Conservation (phyloP, 768 basidiomycete genomes). For the Steccherinum ochraceum region DNA sequence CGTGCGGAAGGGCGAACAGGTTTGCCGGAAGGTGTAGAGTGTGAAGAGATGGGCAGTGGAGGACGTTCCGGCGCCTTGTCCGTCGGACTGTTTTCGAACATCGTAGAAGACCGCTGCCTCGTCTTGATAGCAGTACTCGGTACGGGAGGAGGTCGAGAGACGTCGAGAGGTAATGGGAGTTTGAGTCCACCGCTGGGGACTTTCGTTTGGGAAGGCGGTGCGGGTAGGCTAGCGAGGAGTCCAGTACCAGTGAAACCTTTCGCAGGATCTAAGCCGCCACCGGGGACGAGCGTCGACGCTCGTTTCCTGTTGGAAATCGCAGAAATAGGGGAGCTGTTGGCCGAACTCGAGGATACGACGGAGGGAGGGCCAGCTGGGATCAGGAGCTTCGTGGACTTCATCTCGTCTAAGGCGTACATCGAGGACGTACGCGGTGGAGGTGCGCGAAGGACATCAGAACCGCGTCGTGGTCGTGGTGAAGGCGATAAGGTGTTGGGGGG, state of each 20-base stretch:
- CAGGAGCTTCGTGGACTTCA: not conserved
- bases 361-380: not conserved
- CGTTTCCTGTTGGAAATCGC: not conserved
- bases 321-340: not conserved
- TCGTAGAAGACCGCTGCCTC: slow-evolving; percentile 1
- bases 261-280: slow-evolving; percentile 5
- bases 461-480: not conserved
- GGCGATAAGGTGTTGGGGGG: slow-evolving; percentile 2
- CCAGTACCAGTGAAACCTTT: slow-evolving; percentile 22
- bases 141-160: not conserved
- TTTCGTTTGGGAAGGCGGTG: not conserved
- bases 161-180: not conserved
- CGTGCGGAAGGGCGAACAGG: not conserved
- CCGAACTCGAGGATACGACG: not conserved
- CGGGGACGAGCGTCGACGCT: slow-evolving; percentile 15
- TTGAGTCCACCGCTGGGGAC: not conserved
- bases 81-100: not conserved
- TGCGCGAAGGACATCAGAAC: not conserved
- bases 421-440: not conserved
- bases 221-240: slow-evolving; percentile 10
- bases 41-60: not conserved
- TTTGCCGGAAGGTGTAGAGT: not conserved
- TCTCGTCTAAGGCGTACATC: not conserved
- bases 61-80: not conserved
- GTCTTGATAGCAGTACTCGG: not conserved